Evolutionary conservation across 495 filamentous ascomycete species (phyloP).

Genomic region (Podospora pseudocomata): DNA sequence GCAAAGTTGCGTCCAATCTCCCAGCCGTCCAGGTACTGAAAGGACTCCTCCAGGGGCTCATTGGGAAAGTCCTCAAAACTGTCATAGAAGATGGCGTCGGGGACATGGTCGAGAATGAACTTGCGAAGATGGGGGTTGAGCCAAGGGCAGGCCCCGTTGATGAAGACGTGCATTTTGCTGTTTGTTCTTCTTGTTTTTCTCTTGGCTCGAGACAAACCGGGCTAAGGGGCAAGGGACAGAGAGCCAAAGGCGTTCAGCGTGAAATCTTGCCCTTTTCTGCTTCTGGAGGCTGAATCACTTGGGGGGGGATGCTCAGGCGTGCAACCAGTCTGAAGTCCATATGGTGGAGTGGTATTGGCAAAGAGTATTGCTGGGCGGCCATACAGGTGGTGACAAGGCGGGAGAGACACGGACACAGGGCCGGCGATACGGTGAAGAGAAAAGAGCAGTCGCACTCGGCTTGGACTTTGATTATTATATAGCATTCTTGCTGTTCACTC

Average conservation of each 20-base stretch:
- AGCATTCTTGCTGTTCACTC: background rate
- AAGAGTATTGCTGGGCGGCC: background rate
- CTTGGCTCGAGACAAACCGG: background rate
- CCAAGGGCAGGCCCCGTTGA: slow-evolving; percentile 18
- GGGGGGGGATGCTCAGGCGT: background rate
- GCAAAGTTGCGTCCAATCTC: slow-evolving; percentile 23
- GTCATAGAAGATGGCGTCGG: slow-evolving; percentile 19
- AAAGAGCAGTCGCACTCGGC: background rate
- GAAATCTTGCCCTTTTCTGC: slow-evolving; percentile 10
- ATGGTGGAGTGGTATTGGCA: background rate
- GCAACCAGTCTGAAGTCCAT: background rate
- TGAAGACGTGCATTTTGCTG: slow-evolving; percentile 21
- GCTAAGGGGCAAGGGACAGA: background rate
- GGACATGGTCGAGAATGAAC: slow-evolving; percentile 23
- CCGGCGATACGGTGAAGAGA: background rate
- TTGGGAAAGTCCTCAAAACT: slow-evolving; percentile 19
- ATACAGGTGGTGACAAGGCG: background rate
- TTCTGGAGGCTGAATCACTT: slow-evolving; percentile 10
- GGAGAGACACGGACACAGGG: background rate
- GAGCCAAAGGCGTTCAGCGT: background rate
- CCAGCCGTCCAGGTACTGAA: slow-evolving; percentile 27
- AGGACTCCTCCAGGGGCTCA: slow-evolving; percentile 5
- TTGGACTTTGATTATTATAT: background rate
- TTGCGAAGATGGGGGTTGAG: slow-evolving; percentile 22
- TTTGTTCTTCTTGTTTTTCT: background rate